A percentile compares a stretch with the other conserved stretches of the same genome.
Conservation (phyloP, 768 basidiomycete genomes). For the Podaxis rugospora region DNA sequence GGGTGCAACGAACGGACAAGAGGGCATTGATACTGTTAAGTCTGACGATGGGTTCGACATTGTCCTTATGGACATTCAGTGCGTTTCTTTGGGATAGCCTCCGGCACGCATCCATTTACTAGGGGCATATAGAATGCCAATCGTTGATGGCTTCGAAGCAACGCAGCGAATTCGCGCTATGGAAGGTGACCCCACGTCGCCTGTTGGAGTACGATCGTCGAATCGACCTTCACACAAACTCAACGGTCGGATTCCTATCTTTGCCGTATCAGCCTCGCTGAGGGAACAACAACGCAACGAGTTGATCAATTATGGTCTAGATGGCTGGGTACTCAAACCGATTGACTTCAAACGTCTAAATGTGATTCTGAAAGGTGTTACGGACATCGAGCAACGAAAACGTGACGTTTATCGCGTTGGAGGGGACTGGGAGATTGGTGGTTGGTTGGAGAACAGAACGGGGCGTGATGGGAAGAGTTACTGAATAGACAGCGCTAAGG, state of each 20-base stretch:
- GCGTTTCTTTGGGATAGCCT: slow-evolving; percentile 18
- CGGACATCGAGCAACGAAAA: slow-evolving; percentile 44
- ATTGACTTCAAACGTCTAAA: slow-evolving; percentile 71
- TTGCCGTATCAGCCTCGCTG: slow-evolving; percentile 78
- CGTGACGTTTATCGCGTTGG: slow-evolving; percentile 48
- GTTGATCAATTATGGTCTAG: slow-evolving; percentile 53
- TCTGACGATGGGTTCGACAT: slow-evolving; percentile 62
- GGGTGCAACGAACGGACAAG: slow-evolving; percentile 71
- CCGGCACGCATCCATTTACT: background rate
- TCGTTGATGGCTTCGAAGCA: slow-evolving; percentile 70
- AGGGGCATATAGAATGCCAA: slow-evolving; percentile 58
- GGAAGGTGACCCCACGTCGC: slow-evolving; percentile 30
- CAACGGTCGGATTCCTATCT: slow-evolving; percentile 70
- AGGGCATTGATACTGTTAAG: slow-evolving; percentile 57
- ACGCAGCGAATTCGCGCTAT: slow-evolving; percentile 61
- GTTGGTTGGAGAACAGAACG: slow-evolving; percentile 40
- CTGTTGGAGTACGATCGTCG: background rate
- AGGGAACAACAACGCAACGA: slow-evolving; percentile 51
- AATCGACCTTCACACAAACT: slow-evolving; percentile 39
- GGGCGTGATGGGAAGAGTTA: background rate
- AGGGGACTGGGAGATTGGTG: slow-evolving; percentile 58
- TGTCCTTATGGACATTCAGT: slow-evolving; percentile 85
- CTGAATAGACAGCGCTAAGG: too few relatives aligned
- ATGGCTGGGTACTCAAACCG: slow-evolving; percentile 84
- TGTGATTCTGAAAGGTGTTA: slow-evolving; percentile 54